These are phyloP conservation scores for Daldinia bambusicola DNA, from an alignment of 495 filamentous ascomycete genomes.

Conservation along the genomic window DNA sequence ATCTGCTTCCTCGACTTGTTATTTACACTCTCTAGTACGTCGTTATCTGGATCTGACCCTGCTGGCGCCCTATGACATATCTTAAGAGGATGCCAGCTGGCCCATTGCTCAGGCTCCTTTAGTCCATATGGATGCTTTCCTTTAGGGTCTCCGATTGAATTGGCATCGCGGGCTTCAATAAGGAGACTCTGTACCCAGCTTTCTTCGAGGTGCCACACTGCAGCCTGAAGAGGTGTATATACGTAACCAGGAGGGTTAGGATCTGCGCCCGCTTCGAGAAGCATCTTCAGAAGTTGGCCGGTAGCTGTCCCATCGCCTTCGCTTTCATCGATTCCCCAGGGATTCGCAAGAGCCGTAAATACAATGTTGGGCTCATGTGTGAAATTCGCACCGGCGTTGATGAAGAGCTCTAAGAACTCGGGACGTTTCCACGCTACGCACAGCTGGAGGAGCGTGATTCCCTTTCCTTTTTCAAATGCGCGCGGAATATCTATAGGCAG, in stretches of 20 bases:
- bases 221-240: slow-evolving; percentile 34
- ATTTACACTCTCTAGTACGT: slow-evolving; percentile 5
- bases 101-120: slow-evolving; percentile 3
- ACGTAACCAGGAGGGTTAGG: slow-evolving; percentile 15
- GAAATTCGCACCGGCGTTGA: slow-evolving; percentile 27
- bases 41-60: neutral
- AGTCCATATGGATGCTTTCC: slow-evolving; percentile 14
- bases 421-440: slow-evolving; percentile 31
- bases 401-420: slow-evolving; percentile 33
- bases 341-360: slow-evolving; percentile 21
- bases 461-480: neutral
- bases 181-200: slow-evolving; percentile 31
- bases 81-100: slow-evolving; percentile 24
- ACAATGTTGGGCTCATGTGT: slow-evolving; percentile 28
- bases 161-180: slow-evolving; percentile 30
- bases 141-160: slow-evolving; percentile 16
- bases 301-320: slow-evolving; percentile 21
- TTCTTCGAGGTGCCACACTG: slow-evolving; percentile 28
- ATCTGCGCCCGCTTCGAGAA: slow-evolving; percentile 41
- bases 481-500: neutral
- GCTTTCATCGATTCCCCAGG: neutral
- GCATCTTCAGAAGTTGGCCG: slow-evolving; percentile 26
- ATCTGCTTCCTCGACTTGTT: slow-evolving; percentile 25
- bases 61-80: slow-evolving; percentile 20
- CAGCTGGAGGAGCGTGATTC: slow-evolving; percentile 32